Percentiles rank a stretch among this genome's conserved stretches.
Evolutionary conservation across 2,329 filamentous ascomycete genomes (phyloP).

Genomic region (Lachnellula occidentalis): DNA sequence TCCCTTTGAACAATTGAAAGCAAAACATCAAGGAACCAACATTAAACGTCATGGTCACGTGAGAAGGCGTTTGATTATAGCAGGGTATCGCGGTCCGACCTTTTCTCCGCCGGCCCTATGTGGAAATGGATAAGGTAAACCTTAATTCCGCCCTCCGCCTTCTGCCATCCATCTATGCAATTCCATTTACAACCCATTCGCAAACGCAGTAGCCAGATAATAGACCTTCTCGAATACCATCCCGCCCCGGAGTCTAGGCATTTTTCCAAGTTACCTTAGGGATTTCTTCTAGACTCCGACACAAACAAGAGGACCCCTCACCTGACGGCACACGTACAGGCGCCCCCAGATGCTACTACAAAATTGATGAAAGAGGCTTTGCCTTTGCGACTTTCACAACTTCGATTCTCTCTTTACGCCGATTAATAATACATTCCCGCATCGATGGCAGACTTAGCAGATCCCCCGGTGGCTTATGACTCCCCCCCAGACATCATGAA

Average conservation of each 20-base stretch:
- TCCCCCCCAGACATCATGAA: conserved; percentile 49
- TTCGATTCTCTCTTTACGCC: neutral
- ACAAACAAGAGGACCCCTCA: neutral
- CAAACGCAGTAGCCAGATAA: neutral
- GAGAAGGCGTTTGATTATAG: no score
- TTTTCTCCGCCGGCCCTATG: no score
- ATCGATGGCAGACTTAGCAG: conserved; percentile 16
- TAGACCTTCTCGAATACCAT: neutral
- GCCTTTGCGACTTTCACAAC: conserved; percentile 16
- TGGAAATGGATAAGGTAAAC: no score
- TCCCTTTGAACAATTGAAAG: no score
- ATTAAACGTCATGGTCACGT: no score
- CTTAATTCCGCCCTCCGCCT: no score
- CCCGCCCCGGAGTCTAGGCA: neutral
- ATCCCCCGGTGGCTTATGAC: conserved; percentile 1
- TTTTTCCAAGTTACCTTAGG: neutral
- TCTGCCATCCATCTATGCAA: no score
- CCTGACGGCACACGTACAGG: neutral
- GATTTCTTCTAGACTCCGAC: neutral
- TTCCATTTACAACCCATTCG: no score
- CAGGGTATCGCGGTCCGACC: no score
- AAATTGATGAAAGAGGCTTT: conserved; percentile 21
- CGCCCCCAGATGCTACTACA: conserved; percentile 22
- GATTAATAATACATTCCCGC: neutral
- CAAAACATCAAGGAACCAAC: no score